Conservation (phyloP, 176 grass and related monocot genomes). For the Oryza coarctata region DNA sequence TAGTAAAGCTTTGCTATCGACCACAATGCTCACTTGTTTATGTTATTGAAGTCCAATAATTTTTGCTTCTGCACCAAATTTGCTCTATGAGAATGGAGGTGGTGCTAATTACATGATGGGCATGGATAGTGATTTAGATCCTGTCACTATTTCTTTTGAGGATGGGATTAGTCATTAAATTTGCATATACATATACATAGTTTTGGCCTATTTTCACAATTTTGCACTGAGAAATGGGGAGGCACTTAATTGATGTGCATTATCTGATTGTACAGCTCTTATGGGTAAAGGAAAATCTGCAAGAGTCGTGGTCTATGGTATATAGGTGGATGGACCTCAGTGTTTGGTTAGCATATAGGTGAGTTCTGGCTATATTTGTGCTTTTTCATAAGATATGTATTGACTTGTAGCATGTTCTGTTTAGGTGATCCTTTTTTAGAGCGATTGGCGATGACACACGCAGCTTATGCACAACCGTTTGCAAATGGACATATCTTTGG, state of each 20-base stretch:
- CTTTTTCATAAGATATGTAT: not conserved
- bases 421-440: conserved; percentile 50
- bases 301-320: conserved; percentile 90
- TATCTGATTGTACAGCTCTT: conserved; percentile 62
- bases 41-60: not conserved
- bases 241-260: not conserved
- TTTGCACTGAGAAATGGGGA: not conserved
- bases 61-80: not conserved
- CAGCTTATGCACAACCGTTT: conserved; percentile 94
- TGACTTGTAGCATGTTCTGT: conserved; percentile 18
- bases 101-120: not conserved
- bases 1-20: not conserved
- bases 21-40: not conserved
- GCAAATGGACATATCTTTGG: conserved; percentile 95
- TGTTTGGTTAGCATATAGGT: conserved; percentile 98
- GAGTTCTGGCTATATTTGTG: conserved; percentile 12
- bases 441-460: conserved; percentile 94
- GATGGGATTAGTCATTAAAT: not conserved
- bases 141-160: not conserved
- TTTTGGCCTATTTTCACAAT: not conserved
- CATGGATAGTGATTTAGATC: not conserved
- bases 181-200: not conserved
- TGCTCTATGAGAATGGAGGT: not conserved
- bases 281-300: conserved; percentile 97
- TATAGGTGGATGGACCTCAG: conserved; percentile 98